Conservation (phyloP, 768 basidiomycete species). For the Gloeophyllum trabeum region DNA sequence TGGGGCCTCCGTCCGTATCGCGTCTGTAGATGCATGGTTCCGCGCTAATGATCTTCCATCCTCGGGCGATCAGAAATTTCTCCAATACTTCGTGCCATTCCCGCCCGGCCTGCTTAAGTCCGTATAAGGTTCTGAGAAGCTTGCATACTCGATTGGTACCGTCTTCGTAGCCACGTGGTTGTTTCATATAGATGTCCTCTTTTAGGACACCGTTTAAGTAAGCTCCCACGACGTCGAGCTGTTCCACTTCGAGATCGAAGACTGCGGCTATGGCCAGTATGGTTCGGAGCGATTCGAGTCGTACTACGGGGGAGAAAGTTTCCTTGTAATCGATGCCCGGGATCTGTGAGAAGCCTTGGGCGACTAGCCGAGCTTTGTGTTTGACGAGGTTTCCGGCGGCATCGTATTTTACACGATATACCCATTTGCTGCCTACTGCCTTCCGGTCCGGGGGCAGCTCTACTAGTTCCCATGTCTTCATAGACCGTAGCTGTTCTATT, state of each 20-base stretch:
- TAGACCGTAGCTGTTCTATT: not conserved
- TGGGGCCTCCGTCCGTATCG: not conserved
- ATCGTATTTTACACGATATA: slow-evolving; percentile 13
- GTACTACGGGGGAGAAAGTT: slow-evolving; percentile 16
- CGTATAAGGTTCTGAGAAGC: not conserved
- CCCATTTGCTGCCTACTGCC: slow-evolving; percentile 13
- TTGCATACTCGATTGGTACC: not conserved
- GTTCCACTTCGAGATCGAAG: slow-evolving; percentile 17
- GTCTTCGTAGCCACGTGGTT: slow-evolving; percentile 17
- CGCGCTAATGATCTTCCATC: not conserved
- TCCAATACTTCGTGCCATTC: slow-evolving; percentile 3
- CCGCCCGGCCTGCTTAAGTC: slow-evolving; percentile 7
- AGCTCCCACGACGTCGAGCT: slow-evolving; percentile 22
- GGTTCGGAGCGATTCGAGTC: slow-evolving; percentile 12
- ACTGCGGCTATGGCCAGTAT: slow-evolving; percentile 17
- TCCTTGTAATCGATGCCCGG: slow-evolving; percentile 24
- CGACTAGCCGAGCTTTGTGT: slow-evolving; percentile 29
- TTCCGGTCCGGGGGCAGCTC: slow-evolving; percentile 10
- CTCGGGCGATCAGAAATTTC: not conserved
- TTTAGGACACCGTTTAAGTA: slow-evolving; percentile 20
- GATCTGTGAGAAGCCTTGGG: slow-evolving; percentile 27
- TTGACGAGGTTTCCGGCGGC: not conserved
- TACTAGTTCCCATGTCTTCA: slow-evolving; percentile 1
- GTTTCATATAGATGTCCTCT: slow-evolving; percentile 22
- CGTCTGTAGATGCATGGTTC: slow-evolving; percentile 3